Evolutionary conservation across 1,139 yeast species (phyloP).

Genomic region (Suhomyces yuchorum): DNA sequence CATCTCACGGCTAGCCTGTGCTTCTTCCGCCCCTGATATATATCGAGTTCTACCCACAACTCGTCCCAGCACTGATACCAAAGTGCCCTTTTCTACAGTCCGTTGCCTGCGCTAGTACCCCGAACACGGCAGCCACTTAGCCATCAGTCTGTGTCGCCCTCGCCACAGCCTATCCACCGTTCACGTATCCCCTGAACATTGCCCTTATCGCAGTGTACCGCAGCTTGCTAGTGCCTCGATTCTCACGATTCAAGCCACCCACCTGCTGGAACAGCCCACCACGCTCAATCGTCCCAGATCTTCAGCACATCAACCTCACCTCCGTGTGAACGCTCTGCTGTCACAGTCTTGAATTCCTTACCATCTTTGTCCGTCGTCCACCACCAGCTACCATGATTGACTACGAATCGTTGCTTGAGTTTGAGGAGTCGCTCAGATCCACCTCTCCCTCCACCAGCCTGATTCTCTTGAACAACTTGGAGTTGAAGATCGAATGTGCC

Average conservation of each 20-base stretch:
- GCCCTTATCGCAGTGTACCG: constrained; percentile 5
- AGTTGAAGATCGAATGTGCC: constrained; percentile 33
- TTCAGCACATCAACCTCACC: no score
- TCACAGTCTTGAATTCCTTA: no score
- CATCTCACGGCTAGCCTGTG: background rate
- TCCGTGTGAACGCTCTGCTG: no score
- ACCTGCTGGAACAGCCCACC: background rate
- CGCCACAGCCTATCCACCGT: background rate
- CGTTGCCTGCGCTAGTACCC: background rate
- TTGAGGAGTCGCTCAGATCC: constrained; percentile 44
- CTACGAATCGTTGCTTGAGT: constrained; percentile 42
- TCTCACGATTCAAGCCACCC: background rate
- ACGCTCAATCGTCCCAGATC: no score
- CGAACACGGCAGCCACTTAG: no score
- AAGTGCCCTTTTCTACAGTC: background rate
- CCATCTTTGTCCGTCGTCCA: no score
- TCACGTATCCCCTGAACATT: background rate
- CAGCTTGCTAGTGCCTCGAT: background rate
- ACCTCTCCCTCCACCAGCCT: constrained; percentile 19
- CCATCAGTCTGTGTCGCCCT: no score
- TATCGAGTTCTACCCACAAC: background rate
- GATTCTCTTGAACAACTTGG: constrained; percentile 34
- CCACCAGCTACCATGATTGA: constrained; percentile 27
- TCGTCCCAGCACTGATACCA: background rate
- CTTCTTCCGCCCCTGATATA: background rate